These are phyloP conservation scores for Saccharomycopsis sp. DNA, from an alignment of 805 yeast species.

Conservation along the genomic window DNA sequence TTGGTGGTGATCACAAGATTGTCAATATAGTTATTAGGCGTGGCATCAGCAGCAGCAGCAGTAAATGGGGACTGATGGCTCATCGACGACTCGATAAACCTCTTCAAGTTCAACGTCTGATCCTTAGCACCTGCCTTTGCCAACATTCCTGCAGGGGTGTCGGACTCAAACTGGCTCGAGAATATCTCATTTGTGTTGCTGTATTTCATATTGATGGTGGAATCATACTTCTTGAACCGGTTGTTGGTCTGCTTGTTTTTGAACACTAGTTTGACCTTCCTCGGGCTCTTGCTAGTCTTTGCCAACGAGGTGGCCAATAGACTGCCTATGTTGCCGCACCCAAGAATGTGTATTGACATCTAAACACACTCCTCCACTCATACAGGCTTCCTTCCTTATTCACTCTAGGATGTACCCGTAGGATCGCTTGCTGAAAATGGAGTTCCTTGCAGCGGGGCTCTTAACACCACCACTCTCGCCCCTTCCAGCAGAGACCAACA, in stretches of 20 bases:
- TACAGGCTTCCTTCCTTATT: no score
- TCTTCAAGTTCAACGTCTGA: background rate
- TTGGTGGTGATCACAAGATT: slow-evolving; percentile 72
- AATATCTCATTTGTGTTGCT: slow-evolving; percentile 14
- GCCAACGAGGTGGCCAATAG: slow-evolving; percentile 40
- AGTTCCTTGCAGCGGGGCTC: no score
- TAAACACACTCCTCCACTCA: no score
- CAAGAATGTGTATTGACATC: no score
- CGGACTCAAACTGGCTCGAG: slow-evolving; percentile 17
- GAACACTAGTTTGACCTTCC: slow-evolving; percentile 28
- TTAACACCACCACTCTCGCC: no score
- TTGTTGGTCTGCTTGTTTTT: slow-evolving; percentile 27
- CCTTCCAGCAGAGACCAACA: no score
- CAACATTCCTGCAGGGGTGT: slow-evolving; percentile 2
- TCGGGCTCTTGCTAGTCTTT: slow-evolving; percentile 24
- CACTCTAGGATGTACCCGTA: no score
- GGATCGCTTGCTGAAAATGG: no score
- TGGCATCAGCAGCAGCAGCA: background rate
- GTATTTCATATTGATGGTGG: slow-evolving; percentile 25
- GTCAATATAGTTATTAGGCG: slow-evolving; percentile 29
- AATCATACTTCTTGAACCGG: slow-evolving; percentile 26
- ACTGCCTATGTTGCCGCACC: slow-evolving; percentile 18
- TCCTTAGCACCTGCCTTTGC: background rate
- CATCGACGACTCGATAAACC: background rate
- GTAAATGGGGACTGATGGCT: background rate